Conservation (phyloP, 441 rosid genomes). For the Caryocar brasiliense region DNA sequence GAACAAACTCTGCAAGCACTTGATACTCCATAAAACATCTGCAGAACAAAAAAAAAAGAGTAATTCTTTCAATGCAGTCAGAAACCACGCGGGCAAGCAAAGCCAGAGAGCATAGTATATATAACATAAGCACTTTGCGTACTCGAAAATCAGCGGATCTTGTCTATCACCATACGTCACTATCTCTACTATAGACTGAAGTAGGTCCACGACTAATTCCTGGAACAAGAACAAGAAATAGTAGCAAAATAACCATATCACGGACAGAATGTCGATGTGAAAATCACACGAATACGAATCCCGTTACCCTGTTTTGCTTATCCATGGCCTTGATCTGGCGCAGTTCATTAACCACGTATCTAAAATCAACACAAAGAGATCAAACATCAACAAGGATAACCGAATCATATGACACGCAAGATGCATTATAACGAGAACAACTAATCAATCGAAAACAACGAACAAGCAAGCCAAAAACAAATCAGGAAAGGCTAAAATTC, state of each 20-base stretch:
- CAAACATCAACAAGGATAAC: background rate
- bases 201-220: constrained; percentile 50
- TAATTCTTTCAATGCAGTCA: background rate
- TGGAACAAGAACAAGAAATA: constrained; percentile 13
- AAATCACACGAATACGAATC: background rate
- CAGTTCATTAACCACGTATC: constrained; percentile 44
- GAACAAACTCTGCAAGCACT: constrained; percentile 61
- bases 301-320: constrained; percentile 36
- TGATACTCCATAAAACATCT: constrained; percentile 69
- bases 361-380: constrained; percentile 11
- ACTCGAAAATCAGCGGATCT: constrained; percentile 61
- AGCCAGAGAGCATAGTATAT: background rate
- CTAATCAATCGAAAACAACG: background rate
- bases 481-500: background rate
- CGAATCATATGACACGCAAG: background rate
- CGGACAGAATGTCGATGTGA: background rate
- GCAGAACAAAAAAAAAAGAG: constrained; percentile 10
- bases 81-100: background rate
- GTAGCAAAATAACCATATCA: background rate
- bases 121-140: constrained; percentile 5
- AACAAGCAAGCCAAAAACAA: background rate
- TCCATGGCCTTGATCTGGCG: constrained; percentile 42
- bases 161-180: constrained; percentile 66
- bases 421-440: background rate
- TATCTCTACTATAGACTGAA: constrained; percentile 59